Evolutionary conservation across 2,329 filamentous ascomycete genomes (phyloP), one percentile per base, ranked within the genome.

Genomic region (Alternaria brassicae): DNA sequence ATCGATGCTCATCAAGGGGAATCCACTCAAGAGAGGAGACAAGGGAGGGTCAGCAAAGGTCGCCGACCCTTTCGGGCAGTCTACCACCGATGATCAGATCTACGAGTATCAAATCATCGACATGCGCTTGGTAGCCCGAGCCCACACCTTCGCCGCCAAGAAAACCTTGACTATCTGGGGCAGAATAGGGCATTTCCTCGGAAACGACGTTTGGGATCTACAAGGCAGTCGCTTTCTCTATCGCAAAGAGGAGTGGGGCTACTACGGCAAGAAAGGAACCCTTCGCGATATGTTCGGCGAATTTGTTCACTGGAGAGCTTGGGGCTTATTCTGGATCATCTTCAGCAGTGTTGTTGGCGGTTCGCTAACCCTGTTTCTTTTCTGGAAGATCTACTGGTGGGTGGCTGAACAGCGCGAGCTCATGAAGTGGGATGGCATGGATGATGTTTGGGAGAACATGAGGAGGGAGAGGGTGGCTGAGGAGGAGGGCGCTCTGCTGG

Each of bases 351-450:
- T 63, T 1, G 17, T 70, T 17, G 68, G 59, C 3, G 67, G 67
- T 3, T 25, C 69, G 15, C 32, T 75, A 17, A 60, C 48, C 0
- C 40, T 74, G 3, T 67, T 66, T 13, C 48, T 63, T 4, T 7
- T 70, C 2, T 72, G 67, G 53, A 68, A 63, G 34, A 47, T 73
- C 0, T 65, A 60, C 44, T 55, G 65, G 17, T 63, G 72, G 21
- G 52, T 66, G 8, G 60, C 67, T 52, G 57, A 66, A 34, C 72
- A 76, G 51, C 58, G 67, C 27, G 67, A 71, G 39, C 66, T 77
- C 4, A 72, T 72, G 47, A 62, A 66, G 21, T 76, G 73, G 73
- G 66, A 73, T 23, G 73, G 73, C 25, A 77, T 76, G 59, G 74
- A 76, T 12, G 64, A 66, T 37, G 73, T 76, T 0, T 76, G 74